Conservation (phyloP, 345 rosid genomes). For the Aquilaria sinensis region DNA sequence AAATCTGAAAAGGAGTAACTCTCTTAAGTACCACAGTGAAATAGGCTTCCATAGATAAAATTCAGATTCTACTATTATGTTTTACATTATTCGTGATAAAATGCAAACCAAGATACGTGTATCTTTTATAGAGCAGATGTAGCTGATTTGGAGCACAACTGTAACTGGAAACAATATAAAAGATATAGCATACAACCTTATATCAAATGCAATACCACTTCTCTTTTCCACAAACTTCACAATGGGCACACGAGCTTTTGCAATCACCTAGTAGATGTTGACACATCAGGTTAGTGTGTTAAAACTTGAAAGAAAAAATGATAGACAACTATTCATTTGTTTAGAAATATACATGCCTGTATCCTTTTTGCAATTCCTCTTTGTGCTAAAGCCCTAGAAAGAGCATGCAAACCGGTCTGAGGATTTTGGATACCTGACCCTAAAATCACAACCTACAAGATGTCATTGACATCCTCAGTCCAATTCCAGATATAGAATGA, state of each 20-base stretch:
- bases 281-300: background rate
- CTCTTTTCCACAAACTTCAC: constrained; percentile 84
- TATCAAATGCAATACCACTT: constrained; percentile 74
- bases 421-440: constrained; percentile 68
- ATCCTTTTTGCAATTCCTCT: constrained; percentile 78
- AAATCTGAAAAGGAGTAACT: no score
- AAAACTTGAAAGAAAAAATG: background rate
- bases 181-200: constrained; percentile 44
- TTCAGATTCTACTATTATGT: no score
- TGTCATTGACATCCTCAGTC: background rate
- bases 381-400: constrained; percentile 76
- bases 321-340: constrained; percentile 2
- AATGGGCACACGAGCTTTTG: constrained; percentile 92
- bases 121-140: background rate
- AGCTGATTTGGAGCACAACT: background rate
- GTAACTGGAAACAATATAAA: background rate
- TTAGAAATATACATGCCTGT: constrained; percentile 35
- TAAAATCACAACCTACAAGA: constrained; percentile 71
- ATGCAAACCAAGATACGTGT: no score
- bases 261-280: constrained; percentile 57
- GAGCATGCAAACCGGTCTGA: constrained; percentile 70
- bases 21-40: no score
- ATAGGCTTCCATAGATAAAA: no score
- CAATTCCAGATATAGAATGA: no score
- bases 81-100: no score